Percentiles rank a stretch among this genome's conserved stretches.
phyloP scores from a whole-genome alignment of 805 yeast species.

The Teunomyces gatunensis region DNA sequence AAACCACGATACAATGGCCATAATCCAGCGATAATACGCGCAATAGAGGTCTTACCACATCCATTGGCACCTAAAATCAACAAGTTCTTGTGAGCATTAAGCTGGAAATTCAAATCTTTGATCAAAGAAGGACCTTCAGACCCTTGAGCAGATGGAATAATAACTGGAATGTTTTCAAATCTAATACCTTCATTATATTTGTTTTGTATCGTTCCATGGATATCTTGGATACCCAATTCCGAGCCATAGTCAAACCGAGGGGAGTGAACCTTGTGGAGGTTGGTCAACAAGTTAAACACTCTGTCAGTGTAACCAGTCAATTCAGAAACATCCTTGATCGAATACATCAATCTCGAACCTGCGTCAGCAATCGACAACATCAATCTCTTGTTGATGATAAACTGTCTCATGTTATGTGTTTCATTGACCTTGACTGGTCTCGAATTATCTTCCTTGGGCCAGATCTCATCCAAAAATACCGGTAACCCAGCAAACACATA shows the following conservation, averaged over 20 bases:
- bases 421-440: slow-evolving; percentile 31
- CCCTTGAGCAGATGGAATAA: slow-evolving; percentile 69
- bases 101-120: slow-evolving; percentile 56
- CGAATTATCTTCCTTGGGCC: slow-evolving; percentile 17
- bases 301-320: slow-evolving; percentile 88
- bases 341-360: slow-evolving; percentile 90
- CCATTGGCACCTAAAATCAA: slow-evolving; percentile 87
- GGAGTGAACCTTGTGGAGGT: slow-evolving; percentile 80
- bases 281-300: slow-evolving; percentile 71
- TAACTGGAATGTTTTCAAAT: slow-evolving; percentile 77
- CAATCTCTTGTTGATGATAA: slow-evolving; percentile 84
- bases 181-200: slow-evolving; percentile 71
- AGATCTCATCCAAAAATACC: slow-evolving; percentile 59
- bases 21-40: slow-evolving; percentile 78
- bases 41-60: slow-evolving; percentile 83
- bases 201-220: slow-evolving; percentile 77
- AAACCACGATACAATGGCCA: slow-evolving; percentile 91
- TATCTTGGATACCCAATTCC: slow-evolving; percentile 44
- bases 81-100: slow-evolving; percentile 61
- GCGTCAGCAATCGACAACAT: slow-evolving; percentile 93
- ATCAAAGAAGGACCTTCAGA: slow-evolving; percentile 60
- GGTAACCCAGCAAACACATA: slow-evolving; percentile 88
- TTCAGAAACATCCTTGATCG: slow-evolving; percentile 88
- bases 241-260: slow-evolving; percentile 51
- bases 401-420: slow-evolving; percentile 75